Percentiles rank a stretch among this genome's conserved stretches.
phyloP scores from a whole-genome alignment of 768 basidiomycete species.

The Rhodosporidiobolus sp. region DNA sequence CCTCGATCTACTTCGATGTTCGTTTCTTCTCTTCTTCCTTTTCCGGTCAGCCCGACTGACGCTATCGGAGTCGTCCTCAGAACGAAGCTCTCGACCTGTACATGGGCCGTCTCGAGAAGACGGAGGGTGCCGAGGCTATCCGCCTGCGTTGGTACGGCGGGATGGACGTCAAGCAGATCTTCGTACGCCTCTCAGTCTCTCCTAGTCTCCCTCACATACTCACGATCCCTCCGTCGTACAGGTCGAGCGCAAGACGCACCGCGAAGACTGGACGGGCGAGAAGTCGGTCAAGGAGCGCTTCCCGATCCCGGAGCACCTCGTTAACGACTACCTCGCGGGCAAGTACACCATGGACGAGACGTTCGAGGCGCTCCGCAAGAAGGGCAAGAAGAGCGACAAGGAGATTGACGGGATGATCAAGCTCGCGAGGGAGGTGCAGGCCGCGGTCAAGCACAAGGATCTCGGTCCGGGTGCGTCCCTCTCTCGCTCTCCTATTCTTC shows the following conservation, averaged over 20 bases:
- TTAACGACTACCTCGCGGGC: constrained; percentile 85
- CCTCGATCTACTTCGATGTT: constrained; percentile 89
- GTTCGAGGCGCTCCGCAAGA: constrained; percentile 74
- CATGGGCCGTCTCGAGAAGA: constrained; percentile 94
- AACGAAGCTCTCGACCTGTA: constrained; percentile 94
- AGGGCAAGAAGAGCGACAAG: constrained; percentile 85
- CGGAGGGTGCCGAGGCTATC: constrained; percentile 95
- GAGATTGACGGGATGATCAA: constrained; percentile 94
- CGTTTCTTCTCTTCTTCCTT: not conserved
- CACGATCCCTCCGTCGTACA: constrained; percentile 31
- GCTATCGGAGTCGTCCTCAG: fast-evolving
- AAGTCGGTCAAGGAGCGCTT: constrained; percentile 97
- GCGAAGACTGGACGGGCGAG: constrained; percentile 99
- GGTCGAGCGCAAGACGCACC: constrained; percentile 60
- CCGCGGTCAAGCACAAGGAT: constrained; percentile 74
- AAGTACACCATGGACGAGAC: constrained; percentile 91
- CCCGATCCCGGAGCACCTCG: constrained; percentile 76
- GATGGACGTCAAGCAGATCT: constrained; percentile 53
- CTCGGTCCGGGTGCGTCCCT: constrained; percentile 69
- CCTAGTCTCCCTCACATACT: not conserved
- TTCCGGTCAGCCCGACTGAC: not conserved
- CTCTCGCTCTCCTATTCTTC: not conserved
- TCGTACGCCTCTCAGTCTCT: constrained; percentile 14
- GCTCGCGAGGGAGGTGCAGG: constrained; percentile 95
- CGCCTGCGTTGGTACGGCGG: constrained; percentile 98